Base-by-base conservation (phyloP, 2,329 filamentous ascomycete species). In the Hymenoscyphus scutula region DNA sequence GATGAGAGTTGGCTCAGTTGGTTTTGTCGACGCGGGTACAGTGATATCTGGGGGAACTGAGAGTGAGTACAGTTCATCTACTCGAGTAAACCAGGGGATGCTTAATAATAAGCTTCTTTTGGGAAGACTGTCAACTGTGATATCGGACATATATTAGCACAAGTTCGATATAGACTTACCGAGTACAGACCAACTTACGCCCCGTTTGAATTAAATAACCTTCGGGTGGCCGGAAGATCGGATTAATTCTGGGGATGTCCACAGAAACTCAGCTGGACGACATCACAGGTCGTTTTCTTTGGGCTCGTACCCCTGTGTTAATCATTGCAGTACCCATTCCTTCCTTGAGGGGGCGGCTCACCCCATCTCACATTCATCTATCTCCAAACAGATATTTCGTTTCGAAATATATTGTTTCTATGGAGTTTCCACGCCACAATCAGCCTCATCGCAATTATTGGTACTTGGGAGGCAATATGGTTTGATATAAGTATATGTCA, bases 351-450 rank as follows among this genome's bases (percentile, higher is more conserved):
- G 23, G 10, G 45, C 8, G 23, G 45, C 45, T 37, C 19, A 29
- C 29, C 53, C 53, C 53, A 37, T 56, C 17, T n/a, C 53, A 34
- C 17, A 56, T 56, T 56, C 5, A 56, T 56, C 11, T 51, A 59
- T 51, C 15, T 32, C 41, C 25, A 34, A 34, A 23, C 38, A 32
- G 8, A 30, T 11, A 15, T 23, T 32, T 38, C 17, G 48, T 60
- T 60, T 55, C 58, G 48, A 54, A 60, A 38, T 23, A 54, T 38
- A 60, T 60, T 54, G 58, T 55, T 55, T 60, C 30, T 54, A 53
- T 59, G 58, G 45, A 54, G 48, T n/a, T 32, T n/a, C 25, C 11
- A 53, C 32, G 48, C 13, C 34, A 17, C 32, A 11, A 6, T n/a
- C 15, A 19, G 19, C 29, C 11, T 15, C 53, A n/a, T 30, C 23